A percentile compares a stretch with the other conserved stretches of the same genome.
Conservation (phyloP, 2,329 filamentous ascomycete species). For the Fusarium sp. region DNA sequence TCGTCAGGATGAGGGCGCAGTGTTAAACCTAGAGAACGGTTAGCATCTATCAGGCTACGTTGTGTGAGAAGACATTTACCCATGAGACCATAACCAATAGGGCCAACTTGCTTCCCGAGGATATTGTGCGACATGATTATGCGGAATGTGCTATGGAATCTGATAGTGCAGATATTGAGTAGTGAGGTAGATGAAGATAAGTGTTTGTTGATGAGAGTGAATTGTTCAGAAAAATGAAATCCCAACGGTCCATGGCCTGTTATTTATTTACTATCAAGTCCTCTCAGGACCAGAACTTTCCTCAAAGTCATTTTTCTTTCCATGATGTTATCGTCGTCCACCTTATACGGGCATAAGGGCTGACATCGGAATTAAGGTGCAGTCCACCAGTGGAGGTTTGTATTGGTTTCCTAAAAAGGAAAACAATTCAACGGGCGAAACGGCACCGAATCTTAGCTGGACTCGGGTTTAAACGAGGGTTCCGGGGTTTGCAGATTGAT, state of each 20-base stretch:
- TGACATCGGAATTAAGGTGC: constrained; percentile 16
- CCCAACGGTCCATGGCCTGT: not conserved
- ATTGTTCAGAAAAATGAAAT: constrained; percentile 1
- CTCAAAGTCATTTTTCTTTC: not conserved
- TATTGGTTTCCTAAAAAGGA: constrained; percentile 41
- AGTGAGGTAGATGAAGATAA: not conserved
- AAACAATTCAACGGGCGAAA: constrained; percentile 18
- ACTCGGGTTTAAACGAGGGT: not conserved
- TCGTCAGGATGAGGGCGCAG: constrained; percentile 46
- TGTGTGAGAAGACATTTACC: constrained; percentile 32
- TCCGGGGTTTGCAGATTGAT: not conserved
- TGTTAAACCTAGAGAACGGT: constrained; percentile 40
- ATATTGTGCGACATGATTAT: constrained; percentile 44
- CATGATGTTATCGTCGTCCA: constrained; percentile 19
- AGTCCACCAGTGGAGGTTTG: not conserved
- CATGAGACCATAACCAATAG: constrained; percentile 47
- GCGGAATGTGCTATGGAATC: not conserved
- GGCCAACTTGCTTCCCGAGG: constrained; percentile 40
- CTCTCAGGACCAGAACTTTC: not conserved
- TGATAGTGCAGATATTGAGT: not conserved
- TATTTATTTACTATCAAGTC: constrained; percentile 18
- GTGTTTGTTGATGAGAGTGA: not conserved
- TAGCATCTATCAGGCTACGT: constrained; percentile 29
- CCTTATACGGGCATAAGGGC: constrained; percentile 24
- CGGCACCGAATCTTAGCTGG: not conserved